phyloP scores from a whole-genome alignment of 371 early-diverging fungal species.

The Actinomortierella ambigua region DNA sequence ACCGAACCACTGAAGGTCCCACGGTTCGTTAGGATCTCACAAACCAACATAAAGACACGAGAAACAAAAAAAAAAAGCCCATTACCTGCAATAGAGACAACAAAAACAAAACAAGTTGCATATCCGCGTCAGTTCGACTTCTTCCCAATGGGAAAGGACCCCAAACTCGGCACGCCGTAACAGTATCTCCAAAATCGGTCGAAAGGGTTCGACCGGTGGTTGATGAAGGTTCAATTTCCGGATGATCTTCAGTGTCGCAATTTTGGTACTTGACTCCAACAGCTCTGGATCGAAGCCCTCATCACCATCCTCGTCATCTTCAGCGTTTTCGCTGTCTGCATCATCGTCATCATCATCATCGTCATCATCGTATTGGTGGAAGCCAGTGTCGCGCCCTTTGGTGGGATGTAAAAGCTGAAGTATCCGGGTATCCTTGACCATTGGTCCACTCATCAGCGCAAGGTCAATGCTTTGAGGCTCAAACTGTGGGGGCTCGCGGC shows the following conservation, averaged over 20 bases:
- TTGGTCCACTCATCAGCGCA: no score
- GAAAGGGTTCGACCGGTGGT: constrained; percentile 11
- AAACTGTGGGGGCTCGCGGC: no score
- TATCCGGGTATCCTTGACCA: no score
- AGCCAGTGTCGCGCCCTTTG: no score
- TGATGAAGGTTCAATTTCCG: constrained; percentile 1
- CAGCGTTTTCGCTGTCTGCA: no score
- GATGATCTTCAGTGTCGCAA: background rate
- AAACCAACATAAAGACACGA: no score
- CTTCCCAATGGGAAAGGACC: constrained; percentile 16
- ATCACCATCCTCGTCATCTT: background rate
- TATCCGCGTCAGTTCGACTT: constrained; percentile 17
- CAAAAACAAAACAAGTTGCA: constrained; percentile 23
- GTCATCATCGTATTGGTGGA: no score
- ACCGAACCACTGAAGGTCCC: no score
- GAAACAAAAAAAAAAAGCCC: background rate
- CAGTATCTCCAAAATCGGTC: constrained; percentile 18
- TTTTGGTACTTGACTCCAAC: background rate
- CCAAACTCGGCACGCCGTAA: constrained; percentile 38
- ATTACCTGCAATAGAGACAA: constrained; percentile 17
- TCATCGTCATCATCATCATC: background rate
- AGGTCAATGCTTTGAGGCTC: no score
- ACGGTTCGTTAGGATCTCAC: no score
- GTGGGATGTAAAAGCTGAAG: no score
- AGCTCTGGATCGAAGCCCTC: background rate